Evolutionary conservation across 768 basidiomycete genomes (phyloP), one percentile per base, ranked within the genome.

Genomic region (Lactarius psammicola): DNA sequence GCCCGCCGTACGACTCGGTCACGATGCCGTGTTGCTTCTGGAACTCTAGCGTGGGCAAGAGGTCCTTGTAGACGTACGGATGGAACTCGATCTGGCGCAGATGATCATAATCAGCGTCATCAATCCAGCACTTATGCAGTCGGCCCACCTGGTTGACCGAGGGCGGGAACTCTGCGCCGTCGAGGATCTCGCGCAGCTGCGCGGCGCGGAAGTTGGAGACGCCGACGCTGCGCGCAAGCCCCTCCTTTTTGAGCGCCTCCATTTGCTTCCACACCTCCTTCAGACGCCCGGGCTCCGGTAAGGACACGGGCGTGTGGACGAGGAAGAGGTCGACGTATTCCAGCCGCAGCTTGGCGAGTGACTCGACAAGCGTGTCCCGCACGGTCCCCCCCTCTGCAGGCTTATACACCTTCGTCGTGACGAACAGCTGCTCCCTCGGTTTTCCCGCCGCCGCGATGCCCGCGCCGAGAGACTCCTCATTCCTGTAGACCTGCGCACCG

Each of bases 171-270:
- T 77, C 82, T 17, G 80, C 81, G 18, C 71, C 75, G 46, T 79
- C 75, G 31, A 82, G 70, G 31, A 87, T 74, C 28, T 79, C 75
- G 60, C 80, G 74, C 55, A 87, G 72, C 31, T 82, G 73, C 51
- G 75, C 69, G 23, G 78, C 71, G 20, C 76, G 76, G 72, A 82
- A 83, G 75, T 87, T 87, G n/a, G 82, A 83, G 18, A 87, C 82
- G 5, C 86, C 85, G 49, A 83, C 80, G 59, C 69, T 75, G 70
- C 71, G 75, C 26, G 73, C 62, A 34, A 79, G 71, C 3, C 84
- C 84, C 63, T 78, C 77, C 57, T 74, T 71, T 72, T 80, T 76
- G 56, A 79, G 58, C 13, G 72, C 76, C 66, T 82, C 81, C 72
- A 84, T 73, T 51, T 74, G 71, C 67, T 76, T 76, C 82, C 82